Base-by-base conservation (phyloP, 2,329 filamentous ascomycete genomes). In the Lasiodiplodia sp. region DNA sequence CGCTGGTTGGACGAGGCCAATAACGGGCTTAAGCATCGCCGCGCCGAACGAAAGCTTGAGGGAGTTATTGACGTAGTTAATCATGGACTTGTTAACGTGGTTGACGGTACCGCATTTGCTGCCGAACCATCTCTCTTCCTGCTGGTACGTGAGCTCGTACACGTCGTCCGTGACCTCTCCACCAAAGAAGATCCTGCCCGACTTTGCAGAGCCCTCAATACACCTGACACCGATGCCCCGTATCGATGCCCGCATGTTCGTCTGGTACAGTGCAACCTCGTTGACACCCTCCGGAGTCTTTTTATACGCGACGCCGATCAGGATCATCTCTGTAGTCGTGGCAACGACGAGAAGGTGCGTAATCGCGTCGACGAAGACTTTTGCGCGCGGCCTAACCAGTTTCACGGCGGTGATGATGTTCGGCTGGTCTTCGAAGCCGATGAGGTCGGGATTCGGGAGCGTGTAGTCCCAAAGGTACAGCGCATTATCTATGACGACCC, bases 381-480 rank as follows among this genome's bases (percentile, higher is more conserved):
- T 93, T 0, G 89, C 84, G 73, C 94, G 92, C 8, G 96, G 96
- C 63, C 90, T 88, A 14, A 96, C 91, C 57, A 99, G 87, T 73
- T 93, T 94, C 53, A 99, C 92, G n/a, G 92, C 89, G 52, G 93
- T 94, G 74, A 99, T 98, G 72, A 89, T 93, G 78, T 96, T 90
- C 7, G 89, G 86, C 79, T 95, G 92, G 73, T 97, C 94, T 78
- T 98, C 95, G 75, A 92, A 97, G 21, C 95, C 95, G 72, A 97
- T 91, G 52, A 97, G 85, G 77, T 97, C 92, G 5, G 95, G 93
- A 73, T 95, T 93, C n/a, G 92, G 89, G 77, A 93, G 88, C 7
- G 94, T 97, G 79, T 97, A 99, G 81, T 99, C 95, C 96, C 96
- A 99, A 18, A 99, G 86, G 78, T 97, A 99, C 55, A 99, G 85